Evolutionary conservation across 805 yeast genomes (phyloP).

Genomic region (Candida montana): DNA sequence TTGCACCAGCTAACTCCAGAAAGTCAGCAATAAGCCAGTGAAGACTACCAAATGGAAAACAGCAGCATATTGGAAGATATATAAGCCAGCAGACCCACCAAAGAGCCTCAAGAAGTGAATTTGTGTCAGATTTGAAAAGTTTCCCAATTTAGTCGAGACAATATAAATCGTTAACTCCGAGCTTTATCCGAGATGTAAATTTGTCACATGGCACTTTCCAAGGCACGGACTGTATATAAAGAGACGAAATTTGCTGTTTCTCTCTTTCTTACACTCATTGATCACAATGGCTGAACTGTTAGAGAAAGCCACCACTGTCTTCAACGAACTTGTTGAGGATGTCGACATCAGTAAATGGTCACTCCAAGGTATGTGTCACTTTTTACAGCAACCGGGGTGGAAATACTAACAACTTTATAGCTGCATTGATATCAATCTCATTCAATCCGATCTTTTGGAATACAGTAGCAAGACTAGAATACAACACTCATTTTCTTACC

Average conservation of each 20-base stretch:
- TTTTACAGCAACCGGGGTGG: background rate
- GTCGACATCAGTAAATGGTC: slow-evolving; percentile 21
- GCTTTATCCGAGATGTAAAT: background rate
- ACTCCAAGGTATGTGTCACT: slow-evolving; percentile 18
- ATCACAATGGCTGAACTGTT: slow-evolving; percentile 12
- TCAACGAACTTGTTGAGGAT: slow-evolving; percentile 21
- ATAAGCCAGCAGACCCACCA: too few relatives aligned
- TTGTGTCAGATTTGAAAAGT: background rate
- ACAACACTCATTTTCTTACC: slow-evolving; percentile 70
- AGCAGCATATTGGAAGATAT: too few relatives aligned
- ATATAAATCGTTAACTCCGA: background rate
- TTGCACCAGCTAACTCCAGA: too few relatives aligned
- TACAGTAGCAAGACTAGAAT: slow-evolving; percentile 80
- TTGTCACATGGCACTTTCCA: slow-evolving; percentile 6
- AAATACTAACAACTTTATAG: slow-evolving; percentile 14
- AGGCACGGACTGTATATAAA: background rate
- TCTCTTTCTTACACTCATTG: background rate
- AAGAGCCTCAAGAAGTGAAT: background rate
- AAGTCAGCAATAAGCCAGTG: too few relatives aligned
- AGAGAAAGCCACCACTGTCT: slow-evolving; percentile 12
- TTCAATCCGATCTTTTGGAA: slow-evolving; percentile 98
- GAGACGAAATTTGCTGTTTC: background rate
- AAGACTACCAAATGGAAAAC: too few relatives aligned
- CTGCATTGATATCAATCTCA: slow-evolving; percentile 61
- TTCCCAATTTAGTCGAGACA: background rate